Evolutionary conservation across 1,139 yeast genomes (phyloP).

Genomic region (Debaryomyces sp.): DNA sequence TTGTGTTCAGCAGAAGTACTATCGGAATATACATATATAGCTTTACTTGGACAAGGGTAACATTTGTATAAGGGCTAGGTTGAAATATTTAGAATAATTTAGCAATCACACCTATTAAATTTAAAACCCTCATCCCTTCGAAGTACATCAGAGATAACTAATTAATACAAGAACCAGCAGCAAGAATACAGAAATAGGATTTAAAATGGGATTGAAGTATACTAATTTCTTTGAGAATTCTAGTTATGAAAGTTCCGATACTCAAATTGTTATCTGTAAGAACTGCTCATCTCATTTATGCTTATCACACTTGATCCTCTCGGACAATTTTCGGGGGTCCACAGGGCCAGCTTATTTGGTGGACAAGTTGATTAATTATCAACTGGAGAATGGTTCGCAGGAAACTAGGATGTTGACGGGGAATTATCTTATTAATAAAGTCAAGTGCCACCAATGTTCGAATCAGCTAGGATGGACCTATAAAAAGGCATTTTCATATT

Average conservation of each 20-base stretch:
- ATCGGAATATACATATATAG: not conserved
- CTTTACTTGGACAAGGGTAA: not conserved
- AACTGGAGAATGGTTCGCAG: constrained; percentile 31
- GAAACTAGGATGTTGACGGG: constrained; percentile 71
- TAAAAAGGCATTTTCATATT: constrained; percentile 54
- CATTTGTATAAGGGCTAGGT: not conserved
- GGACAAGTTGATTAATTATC: constrained; percentile 48
- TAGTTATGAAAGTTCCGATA: constrained; percentile 35
- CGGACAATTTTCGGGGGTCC: constrained; percentile 54
- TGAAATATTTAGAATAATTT: not conserved
- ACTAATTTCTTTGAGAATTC: constrained; percentile 42
- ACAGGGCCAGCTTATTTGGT: constrained; percentile 58
- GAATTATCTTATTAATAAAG: constrained; percentile 60
- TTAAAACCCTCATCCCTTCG: constrained; percentile 4
- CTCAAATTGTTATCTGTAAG: constrained; percentile 51
- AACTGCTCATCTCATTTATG: constrained; percentile 59
- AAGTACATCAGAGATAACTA: not conserved
- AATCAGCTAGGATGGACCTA: constrained; percentile 78
- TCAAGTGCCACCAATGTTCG: constrained; percentile 68
- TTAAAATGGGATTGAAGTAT: constrained; percentile 39
- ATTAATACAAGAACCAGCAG: not conserved
- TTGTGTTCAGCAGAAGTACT: not conserved
- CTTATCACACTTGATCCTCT: constrained; percentile 45
- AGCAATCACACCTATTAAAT: constrained; percentile 4
- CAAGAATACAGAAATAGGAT: not conserved